phyloP scores from a whole-genome alignment of 345 rosid species.

The Linum usitatissimum region DNA sequence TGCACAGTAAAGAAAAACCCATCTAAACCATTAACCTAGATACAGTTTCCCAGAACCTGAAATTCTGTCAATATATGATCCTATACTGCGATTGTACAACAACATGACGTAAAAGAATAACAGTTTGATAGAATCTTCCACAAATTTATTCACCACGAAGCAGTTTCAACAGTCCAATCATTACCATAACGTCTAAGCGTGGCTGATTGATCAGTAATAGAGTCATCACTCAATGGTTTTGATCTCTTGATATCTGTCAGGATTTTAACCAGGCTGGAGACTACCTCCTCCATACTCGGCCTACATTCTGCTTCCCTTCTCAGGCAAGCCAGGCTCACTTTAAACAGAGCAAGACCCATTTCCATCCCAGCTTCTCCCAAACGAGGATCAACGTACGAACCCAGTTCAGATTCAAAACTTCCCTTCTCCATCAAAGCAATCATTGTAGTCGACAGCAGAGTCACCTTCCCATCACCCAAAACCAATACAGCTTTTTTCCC shows the following conservation, averaged over 20 bases:
- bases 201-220: conserved; percentile 7
- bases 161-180: neutral
- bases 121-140: neutral
- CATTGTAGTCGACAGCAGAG: conserved; percentile 20
- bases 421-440: conserved; percentile 13
- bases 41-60: no score
- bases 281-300: conserved; percentile 35
- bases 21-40: no score
- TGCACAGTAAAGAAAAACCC: neutral
- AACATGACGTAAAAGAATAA: no score
- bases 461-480: conserved; percentile 19
- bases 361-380: conserved; percentile 1
- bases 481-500: conserved; percentile 28
- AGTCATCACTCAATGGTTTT: neutral
- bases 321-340: conserved; percentile 28
- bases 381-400: conserved; percentile 21
- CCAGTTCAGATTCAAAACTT: conserved; percentile 18
- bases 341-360: conserved; percentile 17
- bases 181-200: conserved; percentile 3
- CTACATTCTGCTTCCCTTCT: conserved; percentile 22
- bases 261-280: conserved; percentile 24
- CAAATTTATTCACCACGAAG: conserved; percentile 1
- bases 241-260: conserved; percentile 18
- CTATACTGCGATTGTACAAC: no score
- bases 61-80: no score